Conservation (phyloP, 768 basidiomycete species). For the Boletus bicolor region DNA sequence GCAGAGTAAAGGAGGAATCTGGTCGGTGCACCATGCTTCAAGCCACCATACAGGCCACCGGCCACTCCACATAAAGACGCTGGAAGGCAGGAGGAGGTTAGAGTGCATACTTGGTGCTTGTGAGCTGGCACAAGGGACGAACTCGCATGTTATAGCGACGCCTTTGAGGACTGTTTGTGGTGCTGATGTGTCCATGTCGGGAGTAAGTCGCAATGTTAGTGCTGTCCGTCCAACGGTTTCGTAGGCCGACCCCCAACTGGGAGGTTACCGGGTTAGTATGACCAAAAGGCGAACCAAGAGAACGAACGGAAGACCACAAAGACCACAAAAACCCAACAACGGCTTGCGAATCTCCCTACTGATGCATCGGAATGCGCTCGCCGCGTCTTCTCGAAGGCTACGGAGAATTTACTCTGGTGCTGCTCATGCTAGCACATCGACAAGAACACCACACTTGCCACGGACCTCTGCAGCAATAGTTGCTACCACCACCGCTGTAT, state of each 20-base stretch:
- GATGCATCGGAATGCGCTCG: constrained; percentile 16
- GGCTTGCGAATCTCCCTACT: background rate
- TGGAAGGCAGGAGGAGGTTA: constrained; percentile 36
- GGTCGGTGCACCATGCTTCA: constrained; percentile 46
- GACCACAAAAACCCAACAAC: background rate
- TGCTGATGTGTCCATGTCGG: constrained; percentile 31
- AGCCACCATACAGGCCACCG: constrained; percentile 43
- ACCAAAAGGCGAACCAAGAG: too few species aligned
- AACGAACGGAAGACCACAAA: background rate
- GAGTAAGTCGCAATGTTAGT: background rate
- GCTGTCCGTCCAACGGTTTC: background rate
- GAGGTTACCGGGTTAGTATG: background rate
- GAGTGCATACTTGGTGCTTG: constrained; percentile 14
- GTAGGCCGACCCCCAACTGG: background rate
- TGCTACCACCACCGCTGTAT: constrained; percentile 25
- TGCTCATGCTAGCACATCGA: background rate
- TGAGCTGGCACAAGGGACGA: constrained; percentile 40
- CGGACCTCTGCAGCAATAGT: constrained; percentile 16
- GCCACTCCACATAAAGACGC: constrained; percentile 53
- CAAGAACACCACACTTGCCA: background rate
- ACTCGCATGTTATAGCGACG: constrained; percentile 74
- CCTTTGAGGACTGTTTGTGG: constrained; percentile 51
- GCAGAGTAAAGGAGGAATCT: constrained; percentile 58
- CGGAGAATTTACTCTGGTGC: constrained; percentile 7
- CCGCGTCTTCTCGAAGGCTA: constrained; percentile 1